These are phyloP conservation scores for Rosa persica DNA, from an alignment of 306 rosid genomes.

Conservation along the genomic window DNA sequence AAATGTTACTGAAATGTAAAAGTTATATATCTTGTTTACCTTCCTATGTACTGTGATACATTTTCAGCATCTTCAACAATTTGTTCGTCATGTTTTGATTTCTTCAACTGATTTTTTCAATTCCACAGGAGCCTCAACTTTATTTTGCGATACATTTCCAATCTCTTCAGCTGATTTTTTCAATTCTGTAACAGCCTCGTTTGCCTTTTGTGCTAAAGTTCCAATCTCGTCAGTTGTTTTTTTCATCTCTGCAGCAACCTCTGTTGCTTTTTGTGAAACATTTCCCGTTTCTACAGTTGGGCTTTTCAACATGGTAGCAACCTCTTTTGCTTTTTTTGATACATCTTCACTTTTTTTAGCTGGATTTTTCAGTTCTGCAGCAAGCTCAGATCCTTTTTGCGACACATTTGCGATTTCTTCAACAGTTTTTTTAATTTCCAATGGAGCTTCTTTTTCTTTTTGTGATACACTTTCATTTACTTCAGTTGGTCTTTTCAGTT, in stretches of 20 bases:
- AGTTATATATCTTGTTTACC: constrained; percentile 8
- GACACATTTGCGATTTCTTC: neutral
- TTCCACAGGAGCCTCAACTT: neutral
- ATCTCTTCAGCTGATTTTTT: neutral
- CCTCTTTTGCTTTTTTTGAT: neutral
- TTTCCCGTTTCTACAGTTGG: neutral
- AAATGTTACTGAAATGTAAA: neutral
- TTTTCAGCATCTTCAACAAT: neutral
- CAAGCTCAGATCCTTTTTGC: neutral
- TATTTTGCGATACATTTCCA: neutral
- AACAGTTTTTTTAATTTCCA: neutral
- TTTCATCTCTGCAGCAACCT: constrained; percentile 10
- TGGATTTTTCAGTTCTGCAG: constrained; percentile 5
- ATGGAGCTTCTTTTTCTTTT: neutral
- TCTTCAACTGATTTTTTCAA: neutral
- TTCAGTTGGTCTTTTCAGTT: neutral
- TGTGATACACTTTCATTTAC: neutral
- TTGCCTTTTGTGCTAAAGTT: neutral
- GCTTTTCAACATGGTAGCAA: neutral
- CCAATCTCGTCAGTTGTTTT: constrained; percentile 7
- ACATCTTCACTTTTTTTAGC: neutral
- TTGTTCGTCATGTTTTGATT: neutral
- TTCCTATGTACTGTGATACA: neutral
- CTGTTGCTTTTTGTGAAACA: constrained; percentile 1
- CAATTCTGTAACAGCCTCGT: neutral